Base-by-base conservation (phyloP, 2,329 filamentous ascomycete species). In the Hypoxylon sp. region DNA sequence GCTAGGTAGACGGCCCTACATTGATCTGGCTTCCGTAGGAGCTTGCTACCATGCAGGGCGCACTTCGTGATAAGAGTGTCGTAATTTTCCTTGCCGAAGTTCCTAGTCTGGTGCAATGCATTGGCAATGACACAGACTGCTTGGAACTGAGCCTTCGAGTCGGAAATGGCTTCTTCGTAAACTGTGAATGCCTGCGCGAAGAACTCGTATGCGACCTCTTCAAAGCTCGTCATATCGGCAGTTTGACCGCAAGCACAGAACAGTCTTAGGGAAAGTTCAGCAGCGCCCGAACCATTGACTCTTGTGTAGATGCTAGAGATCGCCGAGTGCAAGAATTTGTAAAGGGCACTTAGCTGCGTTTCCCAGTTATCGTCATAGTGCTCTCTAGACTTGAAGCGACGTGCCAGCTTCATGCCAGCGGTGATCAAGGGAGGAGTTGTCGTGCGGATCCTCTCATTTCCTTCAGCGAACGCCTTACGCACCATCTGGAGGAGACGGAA, bases 11-110 rank as follows among this genome's bases (percentile, higher is more conserved):
- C 96, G 0, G 96, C 96, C 23, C 96, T 90, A 78, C 96, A 99
- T 81, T 99, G 96, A 78, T 99, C 96, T 1, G 96, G 96, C 82
- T 99, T 99, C 80, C 97, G 95, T 73, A 99, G 85, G 70, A 99
- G 83, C 79, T 98, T 99, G 81, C 94, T 97, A 16, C 96, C 95
- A 76, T 99, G 96, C 71, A 98, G 86, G 2, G 96, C 95, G 71
- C 94, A 96, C 81, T 99, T 99, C 8, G 96, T 99, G 76, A 99
- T 99, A 32, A 99, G 84, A 0, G 96, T 99, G 78, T 99, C 96
- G 79, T 98, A 99, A 76, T 98, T 99, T 80, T 99, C 96, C 78
- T 95, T 94, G 67, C 92, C 90, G 78, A 99, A 99, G 74, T 95
- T 90, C 63, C 95, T 87, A 11, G 93, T 95, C 69, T 93, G 91